Conservation (phyloP, 2,329 filamentous ascomycete genomes). For the Neospermospora avenae region DNA sequence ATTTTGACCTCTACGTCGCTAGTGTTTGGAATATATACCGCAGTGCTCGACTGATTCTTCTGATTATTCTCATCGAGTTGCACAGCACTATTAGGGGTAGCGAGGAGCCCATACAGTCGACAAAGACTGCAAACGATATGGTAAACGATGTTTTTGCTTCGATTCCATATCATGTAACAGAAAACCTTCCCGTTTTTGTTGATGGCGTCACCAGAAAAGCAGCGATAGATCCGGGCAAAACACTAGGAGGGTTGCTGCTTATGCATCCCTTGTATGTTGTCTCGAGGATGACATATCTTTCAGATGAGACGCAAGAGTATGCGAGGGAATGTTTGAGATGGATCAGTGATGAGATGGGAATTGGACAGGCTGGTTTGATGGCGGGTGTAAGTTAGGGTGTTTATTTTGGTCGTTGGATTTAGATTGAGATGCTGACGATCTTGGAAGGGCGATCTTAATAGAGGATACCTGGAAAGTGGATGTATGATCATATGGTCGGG, state of each 20-base stretch:
- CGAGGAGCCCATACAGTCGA: constrained; percentile 20
- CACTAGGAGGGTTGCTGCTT: constrained; percentile 29
- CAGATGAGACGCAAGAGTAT: constrained; percentile 15
- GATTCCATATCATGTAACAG: constrained; percentile 27
- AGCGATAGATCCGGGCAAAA: constrained; percentile 16
- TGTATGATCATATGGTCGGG: constrained; percentile 27
- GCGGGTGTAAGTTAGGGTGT: constrained; percentile 27
- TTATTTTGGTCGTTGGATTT: too few species aligned
- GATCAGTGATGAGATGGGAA: constrained; percentile 31
- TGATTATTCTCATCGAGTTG: constrained; percentile 42
- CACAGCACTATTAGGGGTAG: background rate
- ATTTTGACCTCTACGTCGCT: constrained; percentile 54
- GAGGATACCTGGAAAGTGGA: constrained; percentile 21
- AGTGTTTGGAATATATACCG: constrained; percentile 54
- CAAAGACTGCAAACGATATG: constrained; percentile 1
- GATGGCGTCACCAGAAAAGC: background rate
- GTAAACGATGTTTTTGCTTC: constrained; percentile 23
- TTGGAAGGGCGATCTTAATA: constrained; percentile 3
- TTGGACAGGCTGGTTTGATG: constrained; percentile 28
- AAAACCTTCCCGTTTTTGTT: constrained; percentile 23
- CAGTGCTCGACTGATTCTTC: constrained; percentile 45
- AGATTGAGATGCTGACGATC: too few species aligned
- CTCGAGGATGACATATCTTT: constrained; percentile 19
- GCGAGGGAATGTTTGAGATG: constrained; percentile 25
- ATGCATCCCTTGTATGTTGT: constrained; percentile 29